These are phyloP conservation scores for Alternaria dauci DNA, from an alignment of 2,329 filamentous ascomycete species.

Conservation along the genomic window DNA sequence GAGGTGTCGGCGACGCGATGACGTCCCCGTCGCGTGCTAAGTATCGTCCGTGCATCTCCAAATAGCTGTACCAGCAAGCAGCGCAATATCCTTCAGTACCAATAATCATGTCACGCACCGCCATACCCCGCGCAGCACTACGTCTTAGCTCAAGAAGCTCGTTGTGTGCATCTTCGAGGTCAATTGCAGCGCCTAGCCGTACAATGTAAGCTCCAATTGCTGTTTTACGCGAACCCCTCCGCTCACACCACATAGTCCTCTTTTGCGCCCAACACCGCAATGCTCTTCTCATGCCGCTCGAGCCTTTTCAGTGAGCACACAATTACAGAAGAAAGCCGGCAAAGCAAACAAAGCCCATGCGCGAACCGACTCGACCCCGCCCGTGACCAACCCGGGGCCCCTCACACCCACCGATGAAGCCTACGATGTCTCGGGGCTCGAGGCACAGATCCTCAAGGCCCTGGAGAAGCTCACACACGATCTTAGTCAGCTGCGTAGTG, in stretches of 20 bases:
- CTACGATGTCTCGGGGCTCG: conserved; percentile 67
- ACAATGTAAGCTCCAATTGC: conserved; percentile 32
- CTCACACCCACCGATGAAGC: conserved; percentile 61
- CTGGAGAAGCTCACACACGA: conserved; percentile 67
- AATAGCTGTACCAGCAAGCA: conserved; percentile 8
- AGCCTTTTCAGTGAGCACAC: conserved; percentile 55
- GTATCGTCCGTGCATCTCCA: conserved; percentile 12
- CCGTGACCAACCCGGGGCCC: conserved; percentile 30
- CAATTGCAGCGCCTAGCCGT: conserved; percentile 37
- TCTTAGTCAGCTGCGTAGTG: conserved; percentile 67
- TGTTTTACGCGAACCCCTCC: conserved; percentile 3
- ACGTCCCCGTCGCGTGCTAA: conserved; percentile 12
- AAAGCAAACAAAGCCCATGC: conserved; percentile 57
- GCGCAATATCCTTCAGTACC: not conserved
- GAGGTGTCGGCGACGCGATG: conserved; percentile 5
- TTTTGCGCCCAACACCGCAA: conserved; percentile 18
- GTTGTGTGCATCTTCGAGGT: conserved; percentile 19
- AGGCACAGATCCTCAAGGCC: conserved; percentile 63
- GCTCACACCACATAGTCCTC: conserved; percentile 23
- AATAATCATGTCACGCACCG: conserved; percentile 36
- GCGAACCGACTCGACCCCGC: conserved; percentile 46
- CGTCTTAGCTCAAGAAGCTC: conserved; percentile 28
- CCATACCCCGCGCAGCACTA: conserved; percentile 33
- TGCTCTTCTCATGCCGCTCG: conserved; percentile 21
- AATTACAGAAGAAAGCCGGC: conserved; percentile 61